Percentiles rank a stretch among this genome's conserved stretches.
These are phyloP conservation scores for Akanthomyces muscarius DNA, from an alignment of 2,329 filamentous ascomycete species.

Conservation along the genomic window DNA sequence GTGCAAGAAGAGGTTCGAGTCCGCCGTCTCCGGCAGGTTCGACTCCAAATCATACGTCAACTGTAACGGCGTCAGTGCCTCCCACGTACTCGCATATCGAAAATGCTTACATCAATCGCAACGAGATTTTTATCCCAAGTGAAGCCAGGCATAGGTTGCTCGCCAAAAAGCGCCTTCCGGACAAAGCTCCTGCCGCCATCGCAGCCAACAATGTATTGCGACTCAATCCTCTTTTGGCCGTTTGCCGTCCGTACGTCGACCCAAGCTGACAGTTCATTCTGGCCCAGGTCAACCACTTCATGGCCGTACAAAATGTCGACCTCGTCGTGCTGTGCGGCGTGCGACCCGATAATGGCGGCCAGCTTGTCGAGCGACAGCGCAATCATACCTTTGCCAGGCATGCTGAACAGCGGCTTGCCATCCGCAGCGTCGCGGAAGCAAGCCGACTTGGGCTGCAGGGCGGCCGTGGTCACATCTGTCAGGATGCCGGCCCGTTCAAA, in stretches of 20 bases:
- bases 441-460: not conserved
- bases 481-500: constrained; percentile 24
- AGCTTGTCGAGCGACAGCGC: constrained; percentile 42
- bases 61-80: not conserved
- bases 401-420: not conserved
- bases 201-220: constrained; percentile 43
- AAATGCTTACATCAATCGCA: constrained; percentile 44
- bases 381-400: constrained; percentile 29
- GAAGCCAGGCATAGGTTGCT: constrained; percentile 40
- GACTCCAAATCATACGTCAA: not conserved
- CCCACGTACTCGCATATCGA: not conserved
- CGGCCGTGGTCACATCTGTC: constrained; percentile 23
- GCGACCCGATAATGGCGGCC: constrained; percentile 37
- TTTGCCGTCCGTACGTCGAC: constrained; percentile 26
- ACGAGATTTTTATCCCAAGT: constrained; percentile 48
- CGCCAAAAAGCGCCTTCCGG: constrained; percentile 35
- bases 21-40: not conserved
- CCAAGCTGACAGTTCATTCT: constrained; percentile 32
- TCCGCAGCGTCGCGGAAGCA: not conserved
- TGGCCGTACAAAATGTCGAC: constrained; percentile 37
- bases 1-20: not conserved
- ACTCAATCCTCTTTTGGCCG: constrained; percentile 26
- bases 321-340: constrained; percentile 31
- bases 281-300: constrained; percentile 34
- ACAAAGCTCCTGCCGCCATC: constrained; percentile 43